A percentile compares a stretch with the other conserved stretches of the same genome.
Conservation (phyloP, 2,329 filamentous ascomycete species). For the Mollisiaceae sp. region DNA sequence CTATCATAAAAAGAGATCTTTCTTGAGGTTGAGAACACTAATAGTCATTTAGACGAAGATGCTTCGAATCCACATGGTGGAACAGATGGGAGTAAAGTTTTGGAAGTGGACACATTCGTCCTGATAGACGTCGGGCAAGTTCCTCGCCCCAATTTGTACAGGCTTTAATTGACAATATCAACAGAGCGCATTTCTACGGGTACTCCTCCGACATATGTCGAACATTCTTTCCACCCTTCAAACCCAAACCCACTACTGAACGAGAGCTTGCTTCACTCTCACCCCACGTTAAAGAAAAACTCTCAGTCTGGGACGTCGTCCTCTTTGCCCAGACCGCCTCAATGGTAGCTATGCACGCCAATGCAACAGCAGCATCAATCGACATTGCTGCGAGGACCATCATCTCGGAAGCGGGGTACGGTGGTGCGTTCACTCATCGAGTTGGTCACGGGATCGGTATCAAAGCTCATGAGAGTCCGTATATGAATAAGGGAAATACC, state of each 20-base stretch:
- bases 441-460: constrained; percentile 70
- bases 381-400: constrained; percentile 64
- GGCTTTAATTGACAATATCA: not conserved
- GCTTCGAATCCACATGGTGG: constrained; percentile 48
- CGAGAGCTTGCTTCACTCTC: constrained; percentile 25
- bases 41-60: constrained; percentile 42
- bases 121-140: constrained; percentile 62
- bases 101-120: constrained; percentile 60
- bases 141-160: not conserved
- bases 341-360: constrained; percentile 54
- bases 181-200: constrained; percentile 61
- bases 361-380: constrained; percentile 61
- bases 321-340: constrained; percentile 65
- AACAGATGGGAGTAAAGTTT: constrained; percentile 51
- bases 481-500: constrained; percentile 66
- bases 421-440: constrained; percentile 63
- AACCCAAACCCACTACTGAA: constrained; percentile 34
- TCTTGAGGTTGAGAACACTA: constrained; percentile 8
- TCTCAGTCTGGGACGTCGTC: constrained; percentile 64
- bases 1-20: not conserved
- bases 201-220: constrained; percentile 69
- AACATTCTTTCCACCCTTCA: constrained; percentile 58
- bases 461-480: constrained; percentile 69
- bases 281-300: constrained; percentile 50
- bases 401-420: constrained; percentile 64